These are phyloP conservation scores for Niebla homalea DNA, from an alignment of 495 filamentous ascomycete genomes.

Conservation along the genomic window DNA sequence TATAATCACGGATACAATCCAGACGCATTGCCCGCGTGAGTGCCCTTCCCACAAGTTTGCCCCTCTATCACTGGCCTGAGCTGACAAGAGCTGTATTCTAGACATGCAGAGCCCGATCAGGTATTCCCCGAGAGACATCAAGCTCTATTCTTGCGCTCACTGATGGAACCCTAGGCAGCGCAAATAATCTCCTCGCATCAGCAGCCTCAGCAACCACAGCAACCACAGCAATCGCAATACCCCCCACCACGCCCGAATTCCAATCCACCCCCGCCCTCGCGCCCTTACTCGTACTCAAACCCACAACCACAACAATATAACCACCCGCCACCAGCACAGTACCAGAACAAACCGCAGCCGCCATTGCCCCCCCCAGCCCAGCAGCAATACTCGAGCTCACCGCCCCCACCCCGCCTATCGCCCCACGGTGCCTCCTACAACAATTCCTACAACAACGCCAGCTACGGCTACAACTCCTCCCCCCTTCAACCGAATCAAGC, in stretches of 20 bases:
- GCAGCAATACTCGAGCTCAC: slow-evolving; percentile 17
- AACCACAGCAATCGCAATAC: slow-evolving; percentile 18
- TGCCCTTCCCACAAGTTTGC: slow-evolving; percentile 11
- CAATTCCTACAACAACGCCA: slow-evolving; percentile 23
- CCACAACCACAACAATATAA: slow-evolving; percentile 17
- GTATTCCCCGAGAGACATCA: slow-evolving; percentile 31
- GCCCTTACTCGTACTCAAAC: slow-evolving; percentile 18
- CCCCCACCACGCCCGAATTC: background rate
- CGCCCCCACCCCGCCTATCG: slow-evolving; percentile 21
- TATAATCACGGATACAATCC: slow-evolving; percentile 90
- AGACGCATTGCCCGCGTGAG: slow-evolving; percentile 93
- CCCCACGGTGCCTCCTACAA: slow-evolving; percentile 20
- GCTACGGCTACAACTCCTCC: slow-evolving; percentile 24
- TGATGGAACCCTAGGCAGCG: slow-evolving; percentile 30
- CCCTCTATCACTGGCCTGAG: background rate
- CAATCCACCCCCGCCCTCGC: slow-evolving; percentile 6
- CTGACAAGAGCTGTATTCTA: slow-evolving; percentile 22
- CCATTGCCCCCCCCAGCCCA: slow-evolving; percentile 9
- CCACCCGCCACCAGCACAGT: slow-evolving; percentile 10
- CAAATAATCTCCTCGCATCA: slow-evolving; percentile 37
- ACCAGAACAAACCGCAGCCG: slow-evolving; percentile 22
- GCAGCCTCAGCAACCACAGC: slow-evolving; percentile 17
- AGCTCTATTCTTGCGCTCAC: background rate
- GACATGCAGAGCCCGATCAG: slow-evolving; percentile 90
- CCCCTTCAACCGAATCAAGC: slow-evolving; percentile 39